Evolutionary conservation across 1,284 basidiomycete genomes (phyloP).

Genomic region (Pholiota adiposa): DNA sequence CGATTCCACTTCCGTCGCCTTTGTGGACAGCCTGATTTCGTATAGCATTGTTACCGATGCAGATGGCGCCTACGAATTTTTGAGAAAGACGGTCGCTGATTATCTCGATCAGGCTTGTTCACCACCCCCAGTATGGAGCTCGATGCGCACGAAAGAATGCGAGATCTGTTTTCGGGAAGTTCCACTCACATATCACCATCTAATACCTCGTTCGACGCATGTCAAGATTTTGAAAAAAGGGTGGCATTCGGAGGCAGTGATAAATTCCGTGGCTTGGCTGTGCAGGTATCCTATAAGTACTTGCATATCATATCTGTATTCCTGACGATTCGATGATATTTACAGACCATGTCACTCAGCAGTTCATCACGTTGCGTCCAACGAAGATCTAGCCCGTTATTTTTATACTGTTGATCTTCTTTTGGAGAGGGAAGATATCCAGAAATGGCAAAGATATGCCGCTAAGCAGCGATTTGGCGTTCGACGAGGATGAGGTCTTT

Average conservation of each 20-base stretch:
- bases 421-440: slow-evolving; percentile 54
- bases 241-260: slow-evolving; percentile 54
- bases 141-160: slow-evolving; percentile 53
- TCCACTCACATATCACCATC: slow-evolving; percentile 61
- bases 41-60: slow-evolving; percentile 46
- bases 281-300: slow-evolving; percentile 42
- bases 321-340: not conserved
- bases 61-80: slow-evolving; percentile 42
- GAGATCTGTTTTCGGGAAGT: slow-evolving; percentile 60
- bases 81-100: slow-evolving; percentile 43
- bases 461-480: slow-evolving; percentile 53
- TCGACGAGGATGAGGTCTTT: slow-evolving; percentile 25
- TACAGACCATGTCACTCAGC: slow-evolving; percentile 51
- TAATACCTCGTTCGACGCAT: slow-evolving; percentile 57
- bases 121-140: slow-evolving; percentile 54
- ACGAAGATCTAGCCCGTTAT: slow-evolving; percentile 52
- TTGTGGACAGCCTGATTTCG: slow-evolving; percentile 52
- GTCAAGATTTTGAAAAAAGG: slow-evolving; percentile 54
- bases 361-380: slow-evolving; percentile 52
- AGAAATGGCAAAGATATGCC: slow-evolving; percentile 57
- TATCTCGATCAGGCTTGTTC: slow-evolving; percentile 47
- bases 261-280: slow-evolving; percentile 62
- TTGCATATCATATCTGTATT: not conserved
- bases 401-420: slow-evolving; percentile 55
- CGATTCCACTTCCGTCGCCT: slow-evolving; percentile 39